Evolutionary conservation across 768 basidiomycete genomes (phyloP).

Genomic region (Tulasnella sp.): DNA sequence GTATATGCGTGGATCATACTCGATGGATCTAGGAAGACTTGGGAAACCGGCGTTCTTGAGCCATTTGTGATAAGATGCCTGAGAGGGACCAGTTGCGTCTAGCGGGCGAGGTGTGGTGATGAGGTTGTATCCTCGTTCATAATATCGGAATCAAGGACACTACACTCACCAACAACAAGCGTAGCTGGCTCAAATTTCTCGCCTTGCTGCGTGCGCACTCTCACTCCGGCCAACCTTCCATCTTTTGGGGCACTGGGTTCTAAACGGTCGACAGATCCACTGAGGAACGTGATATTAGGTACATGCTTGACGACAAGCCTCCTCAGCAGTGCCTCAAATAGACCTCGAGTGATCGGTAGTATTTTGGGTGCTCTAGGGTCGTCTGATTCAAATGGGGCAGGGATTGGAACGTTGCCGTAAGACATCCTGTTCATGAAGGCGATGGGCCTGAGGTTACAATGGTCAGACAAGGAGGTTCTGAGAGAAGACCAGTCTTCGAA

Average conservation of each 20-base stretch:
- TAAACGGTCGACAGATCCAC: slow-evolving; percentile 1
- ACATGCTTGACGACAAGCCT: background rate
- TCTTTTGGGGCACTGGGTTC: background rate
- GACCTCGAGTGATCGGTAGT: slow-evolving; percentile 5
- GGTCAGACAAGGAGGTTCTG: background rate
- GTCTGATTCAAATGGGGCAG: background rate
- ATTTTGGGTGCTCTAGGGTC: background rate
- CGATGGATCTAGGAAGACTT: background rate
- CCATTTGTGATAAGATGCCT: background rate
- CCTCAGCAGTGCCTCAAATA: background rate
- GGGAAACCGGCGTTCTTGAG: background rate
- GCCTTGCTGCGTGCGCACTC: background rate
- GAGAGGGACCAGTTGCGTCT: slow-evolving; percentile 12
- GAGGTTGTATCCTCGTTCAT: background rate
- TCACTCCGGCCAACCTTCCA: background rate
- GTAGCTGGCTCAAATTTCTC: background rate
- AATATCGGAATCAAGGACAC: background rate
- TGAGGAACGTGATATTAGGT: background rate
- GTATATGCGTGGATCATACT: slow-evolving; percentile 6
- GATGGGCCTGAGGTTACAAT: background rate
- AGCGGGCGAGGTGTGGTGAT: background rate
- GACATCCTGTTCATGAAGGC: background rate
- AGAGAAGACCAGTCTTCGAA: background rate
- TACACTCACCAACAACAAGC: background rate
- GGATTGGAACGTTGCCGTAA: background rate